Evolutionary conservation across 2,329 filamentous ascomycete species (phyloP).

Genomic region (Epichloe sylvatica): DNA sequence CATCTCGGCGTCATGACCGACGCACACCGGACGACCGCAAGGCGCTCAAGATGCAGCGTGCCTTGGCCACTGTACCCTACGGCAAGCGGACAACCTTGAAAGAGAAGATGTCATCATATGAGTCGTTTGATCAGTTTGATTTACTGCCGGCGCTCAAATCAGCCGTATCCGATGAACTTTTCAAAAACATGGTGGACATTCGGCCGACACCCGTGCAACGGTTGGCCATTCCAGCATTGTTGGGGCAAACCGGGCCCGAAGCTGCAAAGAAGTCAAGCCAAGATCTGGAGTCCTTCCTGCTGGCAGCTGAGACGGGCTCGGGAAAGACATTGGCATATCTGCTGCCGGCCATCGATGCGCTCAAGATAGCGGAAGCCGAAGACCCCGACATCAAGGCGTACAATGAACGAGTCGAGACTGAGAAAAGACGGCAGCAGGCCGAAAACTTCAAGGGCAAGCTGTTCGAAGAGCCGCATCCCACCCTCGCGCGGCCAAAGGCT

Average conservation of each 20-base stretch:
- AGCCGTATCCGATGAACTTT: constrained; percentile 57
- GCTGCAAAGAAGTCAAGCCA: constrained; percentile 21
- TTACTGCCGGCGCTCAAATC: constrained; percentile 58
- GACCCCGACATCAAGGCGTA: constrained; percentile 47
- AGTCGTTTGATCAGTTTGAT: constrained; percentile 69
- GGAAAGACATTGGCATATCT: constrained; percentile 94
- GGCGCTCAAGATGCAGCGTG: constrained; percentile 86
- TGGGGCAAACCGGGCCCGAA: constrained; percentile 36
- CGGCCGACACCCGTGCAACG: constrained; percentile 80
- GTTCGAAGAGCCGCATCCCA: constrained; percentile 56
- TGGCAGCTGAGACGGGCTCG: constrained; percentile 92
- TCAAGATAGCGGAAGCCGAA: constrained; percentile 60
- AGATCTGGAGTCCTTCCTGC: constrained; percentile 46
- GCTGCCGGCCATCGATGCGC: constrained; percentile 66
- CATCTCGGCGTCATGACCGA: constrained; percentile 21
- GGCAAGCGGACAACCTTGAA: constrained; percentile 42
- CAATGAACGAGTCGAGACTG: constrained; percentile 38
- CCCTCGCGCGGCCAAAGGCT: constrained; percentile 64
- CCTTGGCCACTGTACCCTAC: constrained; percentile 65
- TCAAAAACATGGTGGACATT: constrained; percentile 61
- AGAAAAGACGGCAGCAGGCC: constrained; percentile 40
- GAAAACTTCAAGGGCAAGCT: constrained; percentile 44
- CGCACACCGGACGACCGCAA: constrained; percentile 36
- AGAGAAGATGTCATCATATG: constrained; percentile 48
- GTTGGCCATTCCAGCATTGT: constrained; percentile 70